Evolutionary conservation across 371 early-diverging fungal genomes (phyloP), one percentile per base, ranked within the genome.

Genomic region (Coemansia sp.): DNA sequence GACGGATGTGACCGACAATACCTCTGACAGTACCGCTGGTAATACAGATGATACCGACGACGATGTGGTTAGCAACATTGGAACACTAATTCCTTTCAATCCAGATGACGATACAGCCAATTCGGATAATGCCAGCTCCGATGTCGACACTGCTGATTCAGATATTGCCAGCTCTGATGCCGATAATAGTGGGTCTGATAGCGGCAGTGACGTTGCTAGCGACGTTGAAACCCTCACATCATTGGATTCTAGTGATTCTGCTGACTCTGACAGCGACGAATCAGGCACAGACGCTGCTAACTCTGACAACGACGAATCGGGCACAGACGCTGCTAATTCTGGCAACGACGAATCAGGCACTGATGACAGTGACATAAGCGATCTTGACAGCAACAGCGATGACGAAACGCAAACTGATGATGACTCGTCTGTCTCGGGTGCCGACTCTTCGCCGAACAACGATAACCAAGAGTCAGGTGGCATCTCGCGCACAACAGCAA

Each of bases 401-500:
- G 50, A 25, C 52, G 50, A 20, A 20, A 3, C 51, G 16, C 39
- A 56, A 18, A 48, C 23, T 8, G 54, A 53, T 21, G 40, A 39
- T 9, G 56, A 9, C 7, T 11, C 50, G 28, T 12, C 59, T 1
- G 65, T 44, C 11, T 48, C 65, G 2, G 52, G 21, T 11, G 28
- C 39, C 25, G 40, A 33, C 9, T 40, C 66, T 11, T 59, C 62
- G 6, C 62, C 62, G 1, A 62, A 62, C 18, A 60, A 59, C 8
- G 3, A 23, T 1, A 40, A 42, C 18, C 18, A 68, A 21, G n/a
- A 40, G 4, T 44, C 68, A 0, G 68, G 61, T 26, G 71, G 71
- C 3, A 70, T 67, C n/a, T 70, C 71, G 8, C 61, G 62, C 48
- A 70, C 61, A 6, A 68, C 71, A 6, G 56, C 55, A 5, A 61